Evolutionary conservation across 805 yeast species (phyloP).

Genomic region (Myxozyma sirexii): DNA sequence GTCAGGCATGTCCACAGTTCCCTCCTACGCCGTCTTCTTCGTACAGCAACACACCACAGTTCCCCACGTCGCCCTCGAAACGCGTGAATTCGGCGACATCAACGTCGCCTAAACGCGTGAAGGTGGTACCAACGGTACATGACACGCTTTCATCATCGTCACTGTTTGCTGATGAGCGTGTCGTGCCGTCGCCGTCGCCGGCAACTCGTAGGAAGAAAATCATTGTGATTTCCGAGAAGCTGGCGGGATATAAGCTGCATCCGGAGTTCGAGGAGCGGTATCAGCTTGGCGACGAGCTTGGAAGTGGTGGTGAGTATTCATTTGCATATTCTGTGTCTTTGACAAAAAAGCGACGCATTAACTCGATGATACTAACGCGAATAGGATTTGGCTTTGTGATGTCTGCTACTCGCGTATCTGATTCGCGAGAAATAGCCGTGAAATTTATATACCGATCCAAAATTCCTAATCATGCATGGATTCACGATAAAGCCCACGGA

Average conservation of each 20-base stretch:
- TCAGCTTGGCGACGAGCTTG: conserved; percentile 30
- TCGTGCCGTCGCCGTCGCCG: not conserved
- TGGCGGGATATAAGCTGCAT: conserved; percentile 17
- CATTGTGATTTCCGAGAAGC: conserved; percentile 21
- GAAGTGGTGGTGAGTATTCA: conserved; percentile 28
- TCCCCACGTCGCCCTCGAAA: conserved; percentile 7
- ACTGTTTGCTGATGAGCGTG: not conserved
- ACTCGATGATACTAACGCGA: not conserved
- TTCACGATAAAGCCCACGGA: conserved; percentile 22
- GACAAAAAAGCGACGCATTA: not conserved
- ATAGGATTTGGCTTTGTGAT: conserved; percentile 34
- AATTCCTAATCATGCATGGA: conserved; percentile 27
- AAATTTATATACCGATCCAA: conserved; percentile 31
- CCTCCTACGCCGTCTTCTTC: not conserved
- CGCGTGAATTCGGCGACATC: conserved; percentile 4
- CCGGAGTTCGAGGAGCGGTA: conserved; percentile 26
- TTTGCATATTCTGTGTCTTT: too few relatives aligned
- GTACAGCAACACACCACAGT: not conserved
- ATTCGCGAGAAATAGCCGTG: conserved; percentile 25
- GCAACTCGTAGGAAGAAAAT: conserved; percentile 11
- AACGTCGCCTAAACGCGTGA: not conserved
- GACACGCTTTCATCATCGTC: not conserved
- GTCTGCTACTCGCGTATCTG: conserved; percentile 25
- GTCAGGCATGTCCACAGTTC: not conserved
- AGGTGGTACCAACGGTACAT: not conserved